Conservation (phyloP, 768 basidiomycete genomes). For the Naematelia aurantialba region DNA sequence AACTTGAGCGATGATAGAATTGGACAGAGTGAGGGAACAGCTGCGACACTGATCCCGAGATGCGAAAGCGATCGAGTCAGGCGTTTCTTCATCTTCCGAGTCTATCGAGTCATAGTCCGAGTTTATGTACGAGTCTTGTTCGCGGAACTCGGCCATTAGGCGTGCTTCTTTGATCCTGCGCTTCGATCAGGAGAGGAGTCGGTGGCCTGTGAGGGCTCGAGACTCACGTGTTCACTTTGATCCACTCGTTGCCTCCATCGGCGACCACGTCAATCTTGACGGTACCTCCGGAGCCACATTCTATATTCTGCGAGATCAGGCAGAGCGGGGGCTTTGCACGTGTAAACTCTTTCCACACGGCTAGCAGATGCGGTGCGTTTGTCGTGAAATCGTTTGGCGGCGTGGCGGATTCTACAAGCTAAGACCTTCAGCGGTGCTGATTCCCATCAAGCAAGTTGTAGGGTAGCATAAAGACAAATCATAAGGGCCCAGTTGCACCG, state of each 20-base stretch:
- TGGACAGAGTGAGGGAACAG: conserved; percentile 57
- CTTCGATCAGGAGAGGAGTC: background rate
- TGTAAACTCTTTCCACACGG: conserved; percentile 76
- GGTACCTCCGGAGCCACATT: conserved; percentile 11
- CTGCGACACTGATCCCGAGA: too few relatives aligned
- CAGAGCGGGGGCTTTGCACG: conserved; percentile 60
- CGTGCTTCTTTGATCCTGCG: conserved; percentile 70
- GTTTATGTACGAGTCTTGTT: conserved; percentile 74
- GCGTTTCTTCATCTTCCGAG: background rate
- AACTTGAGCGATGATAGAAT: conserved; percentile 69
- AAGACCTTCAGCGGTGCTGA: conserved; percentile 5
- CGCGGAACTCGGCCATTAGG: conserved; percentile 72
- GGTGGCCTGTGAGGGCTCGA: background rate
- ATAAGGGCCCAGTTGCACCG: too few relatives aligned
- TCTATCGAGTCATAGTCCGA: conserved; percentile 57
- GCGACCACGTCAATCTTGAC: conserved; percentile 78
- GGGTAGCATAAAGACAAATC: too few relatives aligned
- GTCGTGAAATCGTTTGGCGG: conserved; percentile 51
- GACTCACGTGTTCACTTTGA: conserved; percentile 80
- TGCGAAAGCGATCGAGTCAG: conserved; percentile 48
- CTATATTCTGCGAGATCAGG: conserved; percentile 53
- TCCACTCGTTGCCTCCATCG: conserved; percentile 71
- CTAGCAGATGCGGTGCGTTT: conserved; percentile 74
- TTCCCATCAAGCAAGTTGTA: too few relatives aligned
- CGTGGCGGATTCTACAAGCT: conserved; percentile 15